Evolutionary conservation across 2,329 filamentous ascomycete species (phyloP), one percentile per base, ranked within the genome.

Genomic region (Apiospora hydei): DNA sequence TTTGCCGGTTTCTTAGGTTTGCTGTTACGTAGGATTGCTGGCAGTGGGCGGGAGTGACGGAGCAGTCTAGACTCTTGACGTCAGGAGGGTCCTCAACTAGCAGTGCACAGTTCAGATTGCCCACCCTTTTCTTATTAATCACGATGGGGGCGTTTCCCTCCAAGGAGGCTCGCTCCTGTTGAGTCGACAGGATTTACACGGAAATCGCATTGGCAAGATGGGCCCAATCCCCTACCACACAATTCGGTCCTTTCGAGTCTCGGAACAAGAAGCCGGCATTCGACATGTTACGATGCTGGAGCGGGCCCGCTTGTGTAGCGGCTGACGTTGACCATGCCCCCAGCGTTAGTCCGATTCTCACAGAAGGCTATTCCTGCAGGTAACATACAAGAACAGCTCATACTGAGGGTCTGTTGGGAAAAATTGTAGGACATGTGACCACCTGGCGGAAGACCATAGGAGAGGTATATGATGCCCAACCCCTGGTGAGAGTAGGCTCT

Each of bases 61-160:
- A 41, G 34, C 57, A 41, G 34, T 64, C 57, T 41, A 41, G 57
- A 64, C 57, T 64, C 34, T 41, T 64, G 57, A 64, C 57, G 57
- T 64, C 57, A 64, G n/a, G 34, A 64, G 57, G 57, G 30, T 38
- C 57, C 57, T 16, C 34, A 41, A 41, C 34, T 64, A 24, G 21
- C 16, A 21, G 53, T 34, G 53, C 53, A 61, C 53, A 61, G 53
- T 38, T 61, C 53, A 61, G 53, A 61, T 5, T 64, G 34, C 57
- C 57, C 57, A 64, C 57, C 30, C 57, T 64, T 61, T 64, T 64
- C 57, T 64, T 61, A 61, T 61, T 38, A 61, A 21, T 61, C 53
- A 7, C 14, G 34, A 24, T 41, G 57, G 57, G 18, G 21, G 11
- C 14, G 34, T 38, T 64, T 14, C 26, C 30, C 53, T 26, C 2